Evolutionary conservation across 768 basidiomycete genomes (phyloP).

Genomic region (Zangia roseola): DNA sequence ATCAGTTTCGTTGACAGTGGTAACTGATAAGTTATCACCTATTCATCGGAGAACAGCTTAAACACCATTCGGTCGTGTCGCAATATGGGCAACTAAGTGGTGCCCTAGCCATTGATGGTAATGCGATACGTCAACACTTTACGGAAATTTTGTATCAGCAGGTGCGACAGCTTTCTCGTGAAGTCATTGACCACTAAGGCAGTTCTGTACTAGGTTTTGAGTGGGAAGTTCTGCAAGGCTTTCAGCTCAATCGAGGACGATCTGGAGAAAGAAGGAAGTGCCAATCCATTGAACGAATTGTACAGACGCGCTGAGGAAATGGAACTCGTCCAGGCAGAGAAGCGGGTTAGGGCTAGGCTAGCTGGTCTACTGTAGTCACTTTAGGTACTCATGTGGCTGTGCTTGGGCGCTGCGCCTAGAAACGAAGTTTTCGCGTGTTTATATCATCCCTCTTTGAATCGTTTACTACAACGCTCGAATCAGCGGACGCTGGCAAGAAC

Average conservation of each 20-base stretch:
- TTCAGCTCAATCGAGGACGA: slow-evolving; percentile 56
- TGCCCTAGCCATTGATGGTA: slow-evolving; percentile 54
- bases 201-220: slow-evolving; percentile 46
- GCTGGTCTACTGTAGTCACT: slow-evolving; percentile 36
- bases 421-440: slow-evolving; percentile 39
- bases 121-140: slow-evolving; percentile 49
- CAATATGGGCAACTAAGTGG: slow-evolving; percentile 63
- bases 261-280: slow-evolving; percentile 52
- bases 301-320: slow-evolving; percentile 50
- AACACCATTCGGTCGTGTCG: slow-evolving; percentile 59
- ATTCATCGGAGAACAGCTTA: slow-evolving; percentile 39
- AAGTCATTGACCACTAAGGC: not conserved
- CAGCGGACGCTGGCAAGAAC: slow-evolving; percentile 5
- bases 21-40: not conserved
- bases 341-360: slow-evolving; percentile 51
- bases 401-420: slow-evolving; percentile 9
- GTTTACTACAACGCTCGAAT: slow-evolving; percentile 12
- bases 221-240: slow-evolving; percentile 54
- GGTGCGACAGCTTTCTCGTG: slow-evolving; percentile 28
- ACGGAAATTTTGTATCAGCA: slow-evolving; percentile 58
- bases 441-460: slow-evolving; percentile 9
- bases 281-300: slow-evolving; percentile 54
- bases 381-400: slow-evolving; percentile 20
- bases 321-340: slow-evolving; percentile 59
- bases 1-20: not conserved